Conservation (phyloP, 2,329 filamentous ascomycete species). For the Ploettnerulaceae sp. region DNA sequence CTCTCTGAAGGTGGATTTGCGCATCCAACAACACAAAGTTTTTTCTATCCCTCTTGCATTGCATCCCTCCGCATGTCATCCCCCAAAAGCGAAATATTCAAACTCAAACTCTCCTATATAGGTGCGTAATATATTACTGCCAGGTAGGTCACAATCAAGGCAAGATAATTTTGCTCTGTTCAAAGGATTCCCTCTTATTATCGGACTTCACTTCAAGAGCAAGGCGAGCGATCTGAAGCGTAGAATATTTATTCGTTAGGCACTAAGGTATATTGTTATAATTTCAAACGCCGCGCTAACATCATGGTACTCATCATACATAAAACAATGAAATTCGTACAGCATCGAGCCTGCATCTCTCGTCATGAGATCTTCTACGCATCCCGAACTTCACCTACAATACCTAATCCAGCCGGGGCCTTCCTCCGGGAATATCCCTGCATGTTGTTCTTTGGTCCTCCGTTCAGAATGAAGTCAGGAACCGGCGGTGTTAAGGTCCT, state of each 20-base stretch:
- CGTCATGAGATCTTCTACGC: conserved; percentile 19
- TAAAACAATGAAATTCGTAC: conserved; percentile 28
- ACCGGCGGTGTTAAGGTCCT: conserved; percentile 56
- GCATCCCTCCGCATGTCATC: no score
- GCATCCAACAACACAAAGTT: no score
- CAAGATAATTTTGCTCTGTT: no score
- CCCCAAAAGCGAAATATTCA: no score
- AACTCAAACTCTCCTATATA: no score
- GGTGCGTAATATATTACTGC: no score
- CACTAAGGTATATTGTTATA: conserved; percentile 29
- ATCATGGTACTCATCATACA: conserved; percentile 32
- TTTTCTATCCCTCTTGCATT: no score
- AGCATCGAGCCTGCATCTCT: conserved; percentile 27
- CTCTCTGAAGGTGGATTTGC: no score
- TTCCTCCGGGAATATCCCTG: conserved; percentile 38
- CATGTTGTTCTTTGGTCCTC: conserved; percentile 47
- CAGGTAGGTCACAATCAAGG: no score
- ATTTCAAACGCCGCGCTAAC: conserved; percentile 31
- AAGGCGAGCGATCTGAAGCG: background rate
- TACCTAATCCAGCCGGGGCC: conserved; percentile 22
- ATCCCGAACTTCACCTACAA: conserved; percentile 22
- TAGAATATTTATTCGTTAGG: conserved; percentile 21
- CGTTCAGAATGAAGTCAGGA: conserved; percentile 55
- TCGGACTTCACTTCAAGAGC: no score
- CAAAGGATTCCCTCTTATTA: no score